Evolutionary conservation across 2,329 filamentous ascomycete species (phyloP), one percentile per base, ranked within the genome.

Genomic region (Fusarium nodosum): DNA sequence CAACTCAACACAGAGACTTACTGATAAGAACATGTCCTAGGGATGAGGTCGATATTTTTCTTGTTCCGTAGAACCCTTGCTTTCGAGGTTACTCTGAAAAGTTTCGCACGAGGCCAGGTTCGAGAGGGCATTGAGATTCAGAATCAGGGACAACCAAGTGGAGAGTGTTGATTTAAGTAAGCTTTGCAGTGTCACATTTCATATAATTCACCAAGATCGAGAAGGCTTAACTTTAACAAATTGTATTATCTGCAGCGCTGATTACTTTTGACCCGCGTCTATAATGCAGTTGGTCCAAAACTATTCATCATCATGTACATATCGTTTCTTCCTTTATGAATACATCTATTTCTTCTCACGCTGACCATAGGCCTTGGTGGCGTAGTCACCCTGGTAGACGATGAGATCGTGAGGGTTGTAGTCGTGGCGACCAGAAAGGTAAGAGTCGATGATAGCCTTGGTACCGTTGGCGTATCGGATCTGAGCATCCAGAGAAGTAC

Each of bases 401-500:
- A 99, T 99, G 75, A 99, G 85, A 79, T 99, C 96, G 85, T 97
- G 85, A 58, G 90, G 89, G 72, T 87, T 86, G 87, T 99, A 99
- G 85, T 98, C 94, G 79, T 93, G 83, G 79, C 89, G 90, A 75
- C 94, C 94, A 72, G 86, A 88, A 80, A 97, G 93, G 88, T 98
- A 99, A 82, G 91, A 94, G 72, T 95, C 87, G 64, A 99, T 86
- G 79, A 99, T 98, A 72, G 86, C 82, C 91, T 97, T 97, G 81
- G 89, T 92, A 76, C 94, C 94, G 71, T 90, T 86, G 76, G 94
- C 93, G 79, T 97, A 97, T 72, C 94, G 90, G 84, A 93, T 91
- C 87, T 99, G 96, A 63, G 96, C 96, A 79, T 99, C 96, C 79
- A 99, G 91, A n/a, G 94, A 97, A 62, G 95, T 98, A 79, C 96